A percentile compares a stretch with the other conserved stretches of the same genome.
phyloP scores from a whole-genome alignment of 805 yeast genomes.

The Tetrapisispora fleetii region DNA sequence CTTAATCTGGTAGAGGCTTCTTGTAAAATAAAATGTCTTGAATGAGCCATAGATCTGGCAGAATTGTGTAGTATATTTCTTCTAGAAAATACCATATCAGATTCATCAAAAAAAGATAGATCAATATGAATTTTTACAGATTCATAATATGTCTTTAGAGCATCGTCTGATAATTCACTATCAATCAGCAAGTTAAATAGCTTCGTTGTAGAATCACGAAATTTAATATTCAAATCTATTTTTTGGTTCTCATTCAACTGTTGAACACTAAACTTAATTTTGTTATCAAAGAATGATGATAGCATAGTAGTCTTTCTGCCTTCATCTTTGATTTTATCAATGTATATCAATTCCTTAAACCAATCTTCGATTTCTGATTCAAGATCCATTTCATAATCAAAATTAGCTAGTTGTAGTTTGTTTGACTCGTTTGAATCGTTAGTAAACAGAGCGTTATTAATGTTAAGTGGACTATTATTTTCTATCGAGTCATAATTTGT shows the following conservation, averaged over 20 bases:
- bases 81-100: constrained; percentile 39
- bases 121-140: constrained; percentile 37
- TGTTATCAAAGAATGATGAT: constrained; percentile 18
- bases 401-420: neutral
- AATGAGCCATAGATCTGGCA: constrained; percentile 24
- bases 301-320: constrained; percentile 16
- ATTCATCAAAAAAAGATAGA: constrained; percentile 55
- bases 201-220: constrained; percentile 41
- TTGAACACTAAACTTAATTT: constrained; percentile 9
- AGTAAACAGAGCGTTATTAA: neutral
- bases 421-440: neutral
- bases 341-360: constrained; percentile 26
- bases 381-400: constrained; percentile 13
- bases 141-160: constrained; percentile 38
- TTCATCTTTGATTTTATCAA: constrained; percentile 25
- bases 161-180: constrained; percentile 49
- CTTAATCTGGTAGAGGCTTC: constrained; percentile 14
- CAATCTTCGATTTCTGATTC: constrained; percentile 28
- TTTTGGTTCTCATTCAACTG: constrained; percentile 6
- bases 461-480: neutral
- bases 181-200: constrained; percentile 62
- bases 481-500: neutral
- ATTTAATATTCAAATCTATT: constrained; percentile 12
- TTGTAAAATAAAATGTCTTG: constrained; percentile 22
- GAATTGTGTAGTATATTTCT: constrained; percentile 72